Conservation (phyloP, 768 basidiomycete species). For the Agrocybe pediades region DNA sequence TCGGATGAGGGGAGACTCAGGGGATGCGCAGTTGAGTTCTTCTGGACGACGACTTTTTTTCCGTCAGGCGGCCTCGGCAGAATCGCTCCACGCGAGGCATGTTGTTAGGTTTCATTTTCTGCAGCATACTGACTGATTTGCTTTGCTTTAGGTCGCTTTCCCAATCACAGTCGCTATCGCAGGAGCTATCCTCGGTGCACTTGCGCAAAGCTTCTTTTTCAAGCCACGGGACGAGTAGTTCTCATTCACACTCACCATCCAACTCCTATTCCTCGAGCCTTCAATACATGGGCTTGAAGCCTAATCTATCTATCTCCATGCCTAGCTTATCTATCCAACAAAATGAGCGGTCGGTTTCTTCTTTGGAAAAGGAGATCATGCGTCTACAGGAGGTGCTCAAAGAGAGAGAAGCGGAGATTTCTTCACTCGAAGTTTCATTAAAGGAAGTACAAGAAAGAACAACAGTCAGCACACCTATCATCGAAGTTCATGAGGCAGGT, state of each 20-base stretch:
- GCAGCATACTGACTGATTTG: conserved; percentile 15
- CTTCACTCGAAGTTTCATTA: conserved; percentile 62
- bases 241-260: conserved; percentile 62
- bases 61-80: conserved; percentile 83
- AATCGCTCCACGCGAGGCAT: conserved; percentile 87
- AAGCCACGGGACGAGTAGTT: conserved; percentile 71
- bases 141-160: conserved; percentile 71
- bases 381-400: conserved; percentile 90
- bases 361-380: conserved; percentile 95
- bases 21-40: conserved; percentile 49
- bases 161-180: conserved; percentile 94
- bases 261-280: conserved; percentile 50
- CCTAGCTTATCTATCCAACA: conserved; percentile 38
- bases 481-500: conserved; percentile 9
- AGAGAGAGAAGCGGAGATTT: conserved; percentile 91
- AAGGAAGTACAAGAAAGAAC: conserved; percentile 35
- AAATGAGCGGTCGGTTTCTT: conserved; percentile 76
- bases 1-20: conserved; percentile 46
- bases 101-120: conserved; percentile 14
- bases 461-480: conserved; percentile 7
- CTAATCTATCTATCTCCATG: conserved; percentile 62
- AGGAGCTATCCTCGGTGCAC: conserved; percentile 90
- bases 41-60: conserved; percentile 77
- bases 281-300: conserved; percentile 37
- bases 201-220: conserved; percentile 84